phyloP scores from a whole-genome alignment of 176 grass and related monocot species.

The Cymbopogon citratus region DNA sequence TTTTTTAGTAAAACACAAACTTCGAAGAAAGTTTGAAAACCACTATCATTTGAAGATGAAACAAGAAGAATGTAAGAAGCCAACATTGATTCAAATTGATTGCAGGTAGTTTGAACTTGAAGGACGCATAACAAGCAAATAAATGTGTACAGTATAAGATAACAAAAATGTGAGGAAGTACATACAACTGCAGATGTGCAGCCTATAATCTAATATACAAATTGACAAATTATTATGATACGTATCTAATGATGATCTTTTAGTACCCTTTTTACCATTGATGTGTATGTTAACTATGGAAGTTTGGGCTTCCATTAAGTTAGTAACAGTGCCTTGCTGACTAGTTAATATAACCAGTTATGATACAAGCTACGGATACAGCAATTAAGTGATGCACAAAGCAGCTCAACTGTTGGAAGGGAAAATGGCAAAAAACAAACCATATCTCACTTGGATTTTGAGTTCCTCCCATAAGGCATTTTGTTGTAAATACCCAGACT shows the following conservation, averaged over 20 bases:
- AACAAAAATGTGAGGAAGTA: background rate
- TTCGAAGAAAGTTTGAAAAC: background rate
- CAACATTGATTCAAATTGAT: background rate
- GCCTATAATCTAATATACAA: background rate
- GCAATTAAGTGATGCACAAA: background rate
- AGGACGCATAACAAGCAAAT: background rate
- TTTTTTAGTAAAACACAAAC: background rate
- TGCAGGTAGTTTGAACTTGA: background rate
- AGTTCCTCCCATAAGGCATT: background rate
- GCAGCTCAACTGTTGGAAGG: background rate
- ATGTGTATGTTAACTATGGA: background rate
- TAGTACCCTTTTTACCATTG: background rate
- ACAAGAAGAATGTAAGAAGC: background rate
- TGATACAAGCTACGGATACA: constrained; percentile 9
- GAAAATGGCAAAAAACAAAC: background rate
- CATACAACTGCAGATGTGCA: background rate
- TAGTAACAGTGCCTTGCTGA: background rate
- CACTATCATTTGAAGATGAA: background rate
- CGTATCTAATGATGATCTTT: background rate
- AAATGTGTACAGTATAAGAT: background rate
- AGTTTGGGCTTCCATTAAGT: background rate
- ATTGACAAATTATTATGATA: background rate
- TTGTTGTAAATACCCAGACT: background rate
- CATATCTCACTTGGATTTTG: background rate
- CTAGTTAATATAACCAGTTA: background rate